A percentile compares a stretch with the other conserved stretches of the same genome.
Conservation (phyloP, 305 asterid species). For the Solanum aculeatissimum region DNA sequence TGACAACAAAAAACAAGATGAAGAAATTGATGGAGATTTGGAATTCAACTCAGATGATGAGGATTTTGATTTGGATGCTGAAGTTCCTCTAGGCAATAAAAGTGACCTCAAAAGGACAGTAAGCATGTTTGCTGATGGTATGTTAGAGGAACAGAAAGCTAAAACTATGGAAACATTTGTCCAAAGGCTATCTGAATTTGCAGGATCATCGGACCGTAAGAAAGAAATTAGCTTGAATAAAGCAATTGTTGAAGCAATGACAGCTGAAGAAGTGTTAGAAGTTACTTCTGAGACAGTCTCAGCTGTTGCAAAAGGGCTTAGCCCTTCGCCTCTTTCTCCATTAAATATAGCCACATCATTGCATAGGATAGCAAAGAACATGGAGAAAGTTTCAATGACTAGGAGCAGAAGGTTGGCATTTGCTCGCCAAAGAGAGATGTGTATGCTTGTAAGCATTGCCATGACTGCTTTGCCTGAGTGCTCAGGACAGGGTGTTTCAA, state of each 20-base stretch:
- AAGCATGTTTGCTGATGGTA: constrained; percentile 55
- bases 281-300: constrained; percentile 52
- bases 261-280: constrained; percentile 85
- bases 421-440: constrained; percentile 81
- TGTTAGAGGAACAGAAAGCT: constrained; percentile 58
- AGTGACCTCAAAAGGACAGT: constrained; percentile 37
- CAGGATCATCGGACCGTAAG: constrained; percentile 83
- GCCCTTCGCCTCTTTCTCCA: constrained; percentile 91
- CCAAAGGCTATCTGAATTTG: constrained; percentile 72
- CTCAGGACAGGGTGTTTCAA: constrained; percentile 84
- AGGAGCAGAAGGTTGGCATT: constrained; percentile 56
- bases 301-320: constrained; percentile 86
- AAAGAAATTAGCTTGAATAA: constrained; percentile 75
- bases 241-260: constrained; percentile 66
- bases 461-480: constrained; percentile 86
- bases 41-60: constrained; percentile 29
- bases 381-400: constrained; percentile 78
- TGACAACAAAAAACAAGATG: not conserved
- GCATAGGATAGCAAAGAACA: constrained; percentile 88
- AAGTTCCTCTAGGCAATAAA: constrained; percentile 9
- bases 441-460: constrained; percentile 89
- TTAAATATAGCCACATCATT: constrained; percentile 79
- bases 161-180: constrained; percentile 61
- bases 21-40: constrained; percentile 11
- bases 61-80: constrained; percentile 15